Percentiles rank a stretch among this genome's conserved stretches.
Conservation (phyloP, 805 yeast genomes). For the Starmerella powellii region DNA sequence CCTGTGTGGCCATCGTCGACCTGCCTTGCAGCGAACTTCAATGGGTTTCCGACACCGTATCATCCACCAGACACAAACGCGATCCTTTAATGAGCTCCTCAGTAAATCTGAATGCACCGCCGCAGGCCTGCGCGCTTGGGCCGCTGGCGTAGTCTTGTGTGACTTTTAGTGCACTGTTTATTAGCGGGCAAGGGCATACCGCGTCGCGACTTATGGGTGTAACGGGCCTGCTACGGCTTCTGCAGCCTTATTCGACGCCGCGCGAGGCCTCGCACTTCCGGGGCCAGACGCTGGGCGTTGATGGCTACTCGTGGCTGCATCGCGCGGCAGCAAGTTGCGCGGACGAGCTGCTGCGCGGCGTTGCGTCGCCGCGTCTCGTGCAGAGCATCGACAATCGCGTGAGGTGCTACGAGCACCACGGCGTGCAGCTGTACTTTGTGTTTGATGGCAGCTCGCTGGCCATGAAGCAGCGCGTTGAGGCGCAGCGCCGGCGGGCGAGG, state of each 20-base stretch:
- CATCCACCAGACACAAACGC: too few relatives aligned
- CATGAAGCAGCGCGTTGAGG: constrained; percentile 62
- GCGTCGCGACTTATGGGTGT: constrained; percentile 48
- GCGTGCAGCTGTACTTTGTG: constrained; percentile 73
- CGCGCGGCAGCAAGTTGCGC: constrained; percentile 75
- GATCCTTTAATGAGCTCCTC: too few relatives aligned
- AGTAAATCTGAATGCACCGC: too few relatives aligned
- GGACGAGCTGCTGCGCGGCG: constrained; percentile 58
- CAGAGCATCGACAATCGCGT: constrained; percentile 57
- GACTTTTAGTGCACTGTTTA: background rate
- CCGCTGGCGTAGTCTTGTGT: background rate
- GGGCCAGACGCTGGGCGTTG: constrained; percentile 80
- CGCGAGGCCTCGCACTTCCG: constrained; percentile 46
- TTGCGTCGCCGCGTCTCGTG: constrained; percentile 49
- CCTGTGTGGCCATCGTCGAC: too few relatives aligned
- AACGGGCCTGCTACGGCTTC: constrained; percentile 63
- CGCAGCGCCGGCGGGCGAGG: constrained; percentile 47
- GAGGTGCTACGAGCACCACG: constrained; percentile 50
- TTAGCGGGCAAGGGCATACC: too few relatives aligned
- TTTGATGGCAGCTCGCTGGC: constrained; percentile 87
- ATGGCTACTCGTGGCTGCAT: constrained; percentile 95
- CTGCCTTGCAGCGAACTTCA: too few relatives aligned
- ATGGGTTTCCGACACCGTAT: too few relatives aligned
- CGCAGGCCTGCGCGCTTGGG: too few relatives aligned
- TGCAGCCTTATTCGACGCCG: constrained; percentile 59